Evolutionary conservation across 2,329 filamentous ascomycete species (phyloP).

Genomic region (Neonectria sp.): DNA sequence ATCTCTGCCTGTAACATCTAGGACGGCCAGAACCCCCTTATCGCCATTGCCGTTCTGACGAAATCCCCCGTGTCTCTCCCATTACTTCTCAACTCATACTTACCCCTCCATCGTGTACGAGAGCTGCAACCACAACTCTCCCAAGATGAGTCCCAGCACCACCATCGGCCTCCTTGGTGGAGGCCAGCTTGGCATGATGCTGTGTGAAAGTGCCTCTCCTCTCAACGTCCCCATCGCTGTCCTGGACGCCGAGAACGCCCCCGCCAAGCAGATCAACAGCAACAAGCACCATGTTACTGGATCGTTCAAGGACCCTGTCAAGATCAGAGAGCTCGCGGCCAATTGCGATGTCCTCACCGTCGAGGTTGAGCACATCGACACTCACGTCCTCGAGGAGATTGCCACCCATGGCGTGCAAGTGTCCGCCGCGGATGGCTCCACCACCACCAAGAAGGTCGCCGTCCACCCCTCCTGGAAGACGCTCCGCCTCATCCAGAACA

Average conservation of each 20-base stretch:
- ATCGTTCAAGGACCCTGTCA: slow-evolving; percentile 87
- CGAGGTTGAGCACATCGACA: slow-evolving; percentile 96
- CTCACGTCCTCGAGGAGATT: slow-evolving; percentile 89
- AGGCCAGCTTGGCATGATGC: slow-evolving; percentile 92
- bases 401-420: slow-evolving; percentile 73
- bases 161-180: slow-evolving; percentile 69
- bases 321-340: slow-evolving; percentile 84
- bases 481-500: slow-evolving; percentile 92
- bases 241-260: slow-evolving; percentile 82
- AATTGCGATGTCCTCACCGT: slow-evolving; percentile 88
- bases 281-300: slow-evolving; percentile 83
- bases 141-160: slow-evolving; percentile 3
- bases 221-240: slow-evolving; percentile 86
- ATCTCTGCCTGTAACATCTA: background rate
- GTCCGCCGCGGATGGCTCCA: slow-evolving; percentile 40
- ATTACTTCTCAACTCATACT: background rate
- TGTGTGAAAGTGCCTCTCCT: slow-evolving; percentile 84
- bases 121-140: background rate
- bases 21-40: background rate
- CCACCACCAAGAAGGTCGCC: slow-evolving; percentile 65
- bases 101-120: background rate
- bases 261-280: slow-evolving; percentile 88
- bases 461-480: slow-evolving; percentile 90
- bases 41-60: background rate
- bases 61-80: background rate